Base-by-base conservation (phyloP, 768 basidiomycete species). In the Rickenella mellea region DNA sequence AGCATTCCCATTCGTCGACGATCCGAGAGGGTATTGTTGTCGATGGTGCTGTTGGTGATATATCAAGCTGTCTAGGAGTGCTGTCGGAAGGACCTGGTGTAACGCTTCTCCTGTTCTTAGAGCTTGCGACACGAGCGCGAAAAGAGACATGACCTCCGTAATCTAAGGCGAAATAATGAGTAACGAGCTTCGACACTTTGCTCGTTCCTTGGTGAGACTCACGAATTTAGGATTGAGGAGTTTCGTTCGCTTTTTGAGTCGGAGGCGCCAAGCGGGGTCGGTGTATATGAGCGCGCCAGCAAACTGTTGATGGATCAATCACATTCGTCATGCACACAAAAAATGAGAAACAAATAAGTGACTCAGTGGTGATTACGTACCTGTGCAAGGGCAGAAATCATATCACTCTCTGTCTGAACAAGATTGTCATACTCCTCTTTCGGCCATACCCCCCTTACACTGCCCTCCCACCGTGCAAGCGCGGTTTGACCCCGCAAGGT, bases 201-300 rank as follows among this genome's bases (percentile, higher is more conserved):
- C 8, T 10, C n/a, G n/a, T n/a, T n/a, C n/a, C n/a, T n/a, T n/a
- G n/a, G 15, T 4, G 28, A 3, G 24, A 65, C 67, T 48, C 44
- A 72, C 74, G 47, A 77, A 73, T 49, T 70, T 66, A 0, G 77
- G 76, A 50, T 78, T 73, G 29, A 78, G 60, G 42, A 73, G 66
- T 26, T 68, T 65, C 2, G 71, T 74, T 38, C 60, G 56, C 24
- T 65, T 64, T 0, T 71, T 55, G 38, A 74, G 61, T 5, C 48
- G 44, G 21, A 56, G 55, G 17, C 69, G 57, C 67, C 70, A 70
- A 12, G 56, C 48, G 0, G 60, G 60, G 22, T 71, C 63, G 22
- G 78, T 52, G 14, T 71, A 60, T 1, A 55, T 49, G 14, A 76
- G 61, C 0, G 74, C 62, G 5, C 63, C 59, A 1, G 56, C 65